Conservation (phyloP, 163 green algal genomes). For the Chloromonas sp. region DNA sequence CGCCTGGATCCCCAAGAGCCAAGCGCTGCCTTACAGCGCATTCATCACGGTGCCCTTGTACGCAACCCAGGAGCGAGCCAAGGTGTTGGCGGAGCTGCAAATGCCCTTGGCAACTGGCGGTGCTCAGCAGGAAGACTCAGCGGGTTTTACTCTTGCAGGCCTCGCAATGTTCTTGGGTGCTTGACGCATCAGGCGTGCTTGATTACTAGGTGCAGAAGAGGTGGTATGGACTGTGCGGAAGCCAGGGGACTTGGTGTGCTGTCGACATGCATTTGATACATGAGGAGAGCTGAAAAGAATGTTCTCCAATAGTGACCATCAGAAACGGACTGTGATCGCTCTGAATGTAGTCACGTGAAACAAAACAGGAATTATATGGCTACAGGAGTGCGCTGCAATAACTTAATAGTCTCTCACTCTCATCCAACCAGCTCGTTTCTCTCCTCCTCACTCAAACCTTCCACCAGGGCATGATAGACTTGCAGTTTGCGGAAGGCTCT, state of each 20-base stretch:
- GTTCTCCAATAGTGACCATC: no score
- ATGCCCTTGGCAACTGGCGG: constrained; percentile 32
- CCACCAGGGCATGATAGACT: background rate
- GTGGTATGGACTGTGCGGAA: background rate
- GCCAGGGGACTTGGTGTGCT: background rate
- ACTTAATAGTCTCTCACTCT: background rate
- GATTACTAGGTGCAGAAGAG: no score
- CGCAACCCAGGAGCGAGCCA: constrained; percentile 21
- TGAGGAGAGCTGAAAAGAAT: no score
- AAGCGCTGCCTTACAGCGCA: constrained; percentile 25
- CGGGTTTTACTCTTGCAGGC: constrained; percentile 41
- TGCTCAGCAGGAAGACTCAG: constrained; percentile 23
- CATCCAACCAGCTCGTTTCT: background rate
- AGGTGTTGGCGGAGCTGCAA: constrained; percentile 51
- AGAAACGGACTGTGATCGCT: no score
- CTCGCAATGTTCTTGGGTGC: constrained; percentile 40
- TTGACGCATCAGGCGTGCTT: background rate
- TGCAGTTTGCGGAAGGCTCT: background rate
- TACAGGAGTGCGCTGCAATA: background rate
- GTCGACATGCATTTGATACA: background rate
- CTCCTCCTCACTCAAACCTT: background rate
- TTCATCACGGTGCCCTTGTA: constrained; percentile 48
- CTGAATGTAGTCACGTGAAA: background rate
- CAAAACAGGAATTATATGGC: background rate
- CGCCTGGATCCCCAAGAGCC: constrained; percentile 48